These are phyloP conservation scores for Cyclotella sp. DNA, from an alignment of 108 stramenopile species.

Conservation along the genomic window DNA sequence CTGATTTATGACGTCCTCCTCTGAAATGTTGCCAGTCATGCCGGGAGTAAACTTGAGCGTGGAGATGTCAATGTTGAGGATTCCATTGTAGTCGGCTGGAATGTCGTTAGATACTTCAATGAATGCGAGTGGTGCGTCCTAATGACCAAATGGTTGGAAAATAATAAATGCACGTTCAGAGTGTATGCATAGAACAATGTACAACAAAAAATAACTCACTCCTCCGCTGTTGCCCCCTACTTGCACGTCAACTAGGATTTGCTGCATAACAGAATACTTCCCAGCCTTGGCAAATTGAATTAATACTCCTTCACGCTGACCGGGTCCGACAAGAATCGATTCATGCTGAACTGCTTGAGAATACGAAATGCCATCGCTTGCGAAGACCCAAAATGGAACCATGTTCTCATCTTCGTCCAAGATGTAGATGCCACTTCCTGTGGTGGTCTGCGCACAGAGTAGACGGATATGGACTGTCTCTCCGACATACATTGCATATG, in stretches of 20 bases:
- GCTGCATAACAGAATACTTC: neutral
- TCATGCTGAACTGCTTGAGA: neutral
- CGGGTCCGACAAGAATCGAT: neutral
- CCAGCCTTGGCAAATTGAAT: neutral
- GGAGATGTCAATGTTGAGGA: conserved; percentile 1
- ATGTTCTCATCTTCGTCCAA: neutral
- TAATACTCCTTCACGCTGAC: conserved; percentile 4
- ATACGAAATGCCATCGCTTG: conserved; percentile 1
- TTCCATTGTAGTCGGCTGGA: neutral
- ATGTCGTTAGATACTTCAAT: conserved; percentile 5
- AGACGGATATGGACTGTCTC: neutral
- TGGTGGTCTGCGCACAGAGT: neutral
- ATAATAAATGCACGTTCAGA: neutral
- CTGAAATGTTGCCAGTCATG: neutral
- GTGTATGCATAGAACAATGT: neutral
- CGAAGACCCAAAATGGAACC: neutral
- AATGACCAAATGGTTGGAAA: neutral
- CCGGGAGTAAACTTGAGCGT: neutral
- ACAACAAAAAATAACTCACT: neutral
- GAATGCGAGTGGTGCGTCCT: neutral
- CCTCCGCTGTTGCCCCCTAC: neutral
- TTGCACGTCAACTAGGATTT: neutral
- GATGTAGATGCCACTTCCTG: conserved; percentile 5
- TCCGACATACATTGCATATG: neutral
- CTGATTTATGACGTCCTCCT: conserved; percentile 1